Conservation (phyloP, 768 basidiomycete species). For the Leccinum incarnatum region DNA sequence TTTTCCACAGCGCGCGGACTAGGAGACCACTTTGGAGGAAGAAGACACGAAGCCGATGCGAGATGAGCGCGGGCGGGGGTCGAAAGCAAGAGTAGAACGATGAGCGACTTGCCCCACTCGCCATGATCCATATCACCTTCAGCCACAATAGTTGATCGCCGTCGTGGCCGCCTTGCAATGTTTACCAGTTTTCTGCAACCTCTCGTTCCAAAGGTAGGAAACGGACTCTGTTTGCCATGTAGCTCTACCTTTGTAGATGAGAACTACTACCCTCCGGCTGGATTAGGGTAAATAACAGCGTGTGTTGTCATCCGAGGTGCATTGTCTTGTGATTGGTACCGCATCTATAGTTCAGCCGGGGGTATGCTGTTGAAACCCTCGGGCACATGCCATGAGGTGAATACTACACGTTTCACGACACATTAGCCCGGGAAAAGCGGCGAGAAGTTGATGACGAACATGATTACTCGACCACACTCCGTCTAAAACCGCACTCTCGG, state of each 20-base stretch:
- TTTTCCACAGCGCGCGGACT: neutral
- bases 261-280: neutral
- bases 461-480: neutral
- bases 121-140: neutral
- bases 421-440: neutral
- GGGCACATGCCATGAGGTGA: neutral
- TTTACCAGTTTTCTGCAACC: no score
- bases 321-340: neutral
- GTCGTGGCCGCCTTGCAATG: neutral
- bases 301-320: neutral
- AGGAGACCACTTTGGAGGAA: neutral
- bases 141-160: neutral
- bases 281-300: neutral
- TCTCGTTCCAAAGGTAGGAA: neutral
- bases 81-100: neutral
- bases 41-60: neutral
- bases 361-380: neutral
- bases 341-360: conserved; percentile 11
- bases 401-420: neutral
- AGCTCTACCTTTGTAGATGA: neutral
- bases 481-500: neutral
- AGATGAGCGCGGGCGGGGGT: neutral
- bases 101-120: neutral
- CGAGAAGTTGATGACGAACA: neutral
- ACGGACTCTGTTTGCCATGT: neutral